Evolutionary conservation across 129 eudicot genomes (phyloP), one percentile per base, ranked within the genome.

Genomic region (Flaveria trinervia): DNA sequence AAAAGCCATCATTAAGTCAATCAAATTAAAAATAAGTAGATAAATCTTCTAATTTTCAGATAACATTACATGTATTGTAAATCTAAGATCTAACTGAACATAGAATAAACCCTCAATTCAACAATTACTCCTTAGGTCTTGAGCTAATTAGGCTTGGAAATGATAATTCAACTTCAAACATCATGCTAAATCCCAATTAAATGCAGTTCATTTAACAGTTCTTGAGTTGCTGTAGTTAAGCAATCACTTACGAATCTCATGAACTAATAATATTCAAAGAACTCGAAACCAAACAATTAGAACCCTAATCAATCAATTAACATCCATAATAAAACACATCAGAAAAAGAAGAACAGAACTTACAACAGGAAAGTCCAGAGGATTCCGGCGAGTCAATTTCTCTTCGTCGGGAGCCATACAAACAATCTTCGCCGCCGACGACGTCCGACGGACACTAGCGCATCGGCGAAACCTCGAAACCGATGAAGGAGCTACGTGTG

Each of bases 301-400:
- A 44, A 61, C 71, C 71, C 78, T 74, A 74, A 26, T 12, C 28
- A 61, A 5, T 25, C 71, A 26, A 61, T 45, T 46, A 48, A 60
- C 8, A 25, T 23, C 15, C 0, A 20, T 18, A 73, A 28, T 4
- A 22, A 18, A 50, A 51, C 28, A 72, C 52, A 43, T 73, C 2
- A 48, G 12, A 28, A 36, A 28, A 36, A 9, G 2, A 9, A 15
- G 23, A 30, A n/a, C 56, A 2, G 57, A 23, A 69, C 90, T 64
- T 83, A 91, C 97, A 26, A 85, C 80, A 25, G 97, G 97, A 61
- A 91, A 91, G 80, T 91, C 97, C 13, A 88, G 86, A 81, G 97
- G 97, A 41, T 92, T 86, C 36, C 92, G 92, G 70, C 95, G 97
- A 85, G 97, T 91, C 77, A 85, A 73, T 76, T 78, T 91, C 90